phyloP scores from a whole-genome alignment of 2,329 filamentous ascomycete genomes.

The Phyllosticta citriasiana region DNA sequence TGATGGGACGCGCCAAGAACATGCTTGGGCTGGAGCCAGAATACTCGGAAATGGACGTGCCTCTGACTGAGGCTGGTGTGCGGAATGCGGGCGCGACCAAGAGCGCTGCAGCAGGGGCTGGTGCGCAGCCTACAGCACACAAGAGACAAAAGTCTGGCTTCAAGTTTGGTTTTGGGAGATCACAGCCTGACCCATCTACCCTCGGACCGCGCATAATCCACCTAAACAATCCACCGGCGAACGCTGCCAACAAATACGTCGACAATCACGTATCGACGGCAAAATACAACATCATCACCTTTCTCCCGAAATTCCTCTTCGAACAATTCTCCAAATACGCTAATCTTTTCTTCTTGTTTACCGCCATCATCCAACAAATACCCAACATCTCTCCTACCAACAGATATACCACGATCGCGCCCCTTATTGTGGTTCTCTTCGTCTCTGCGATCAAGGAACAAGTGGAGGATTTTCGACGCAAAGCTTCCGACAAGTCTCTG shows the following conservation, averaged over 20 bases:
- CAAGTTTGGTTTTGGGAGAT: constrained; percentile 82
- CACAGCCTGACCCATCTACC: constrained; percentile 80
- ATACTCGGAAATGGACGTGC: constrained; percentile 98
- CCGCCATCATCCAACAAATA: constrained; percentile 87
- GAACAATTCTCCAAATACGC: constrained; percentile 99
- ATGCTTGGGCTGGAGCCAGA: constrained; percentile 76
- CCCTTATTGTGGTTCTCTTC: constrained; percentile 77
- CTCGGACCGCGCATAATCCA: constrained; percentile 87
- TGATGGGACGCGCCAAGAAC: constrained; percentile 80
- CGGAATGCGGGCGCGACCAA: constrained; percentile 23
- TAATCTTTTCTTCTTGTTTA: constrained; percentile 99
- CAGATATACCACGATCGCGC: constrained; percentile 89
- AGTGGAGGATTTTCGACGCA: constrained; percentile 86
- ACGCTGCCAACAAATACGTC: constrained; percentile 78
- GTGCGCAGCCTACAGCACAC: constrained; percentile 42
- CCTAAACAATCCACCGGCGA: constrained; percentile 92
- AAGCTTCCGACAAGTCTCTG: constrained; percentile 72
- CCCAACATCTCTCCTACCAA: constrained; percentile 92
- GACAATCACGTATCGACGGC: constrained; percentile 97
- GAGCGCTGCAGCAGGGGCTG: constrained; percentile 30
- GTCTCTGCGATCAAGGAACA: constrained; percentile 95
- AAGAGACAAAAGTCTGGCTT: constrained; percentile 52
- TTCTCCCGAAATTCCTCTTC: constrained; percentile 91
- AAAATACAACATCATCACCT: constrained; percentile 91
- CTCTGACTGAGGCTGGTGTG: constrained; percentile 68